Conservation (phyloP, 306 rosid species). For the Inga oerstediana region DNA sequence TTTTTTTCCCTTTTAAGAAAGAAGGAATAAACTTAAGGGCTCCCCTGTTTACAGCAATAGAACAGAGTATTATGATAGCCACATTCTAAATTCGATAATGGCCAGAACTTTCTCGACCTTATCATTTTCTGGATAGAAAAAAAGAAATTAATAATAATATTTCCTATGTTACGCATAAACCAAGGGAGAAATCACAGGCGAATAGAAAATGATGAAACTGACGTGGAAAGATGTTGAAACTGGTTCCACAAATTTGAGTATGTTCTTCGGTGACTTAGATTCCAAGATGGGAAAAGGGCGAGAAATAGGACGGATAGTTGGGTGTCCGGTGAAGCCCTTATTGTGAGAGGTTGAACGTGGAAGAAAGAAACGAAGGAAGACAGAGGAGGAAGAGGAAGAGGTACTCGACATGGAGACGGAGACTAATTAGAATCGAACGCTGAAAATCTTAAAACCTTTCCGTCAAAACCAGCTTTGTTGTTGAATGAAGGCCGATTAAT, state of each 20-base stretch:
- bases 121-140: no score
- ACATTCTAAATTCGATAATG: no score
- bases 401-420: constrained; percentile 59
- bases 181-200: not conserved
- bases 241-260: constrained; percentile 26
- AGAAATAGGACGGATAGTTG: constrained; percentile 43
- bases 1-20: no score
- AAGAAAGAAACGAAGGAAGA: constrained; percentile 55
- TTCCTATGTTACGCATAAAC: not conserved
- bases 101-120: no score
- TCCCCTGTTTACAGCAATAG: no score
- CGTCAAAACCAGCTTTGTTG: constrained; percentile 4
- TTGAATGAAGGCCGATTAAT: not conserved
- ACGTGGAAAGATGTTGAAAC: not conserved
- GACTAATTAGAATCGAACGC: constrained; percentile 11
- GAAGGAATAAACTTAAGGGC: no score
- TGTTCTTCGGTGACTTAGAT: constrained; percentile 48
- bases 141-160: not conserved
- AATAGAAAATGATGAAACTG: no score
- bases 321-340: not conserved
- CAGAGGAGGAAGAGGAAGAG: constrained; percentile 51
- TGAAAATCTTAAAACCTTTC: constrained; percentile 17
- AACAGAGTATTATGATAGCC: no score
- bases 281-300: constrained; percentile 61
- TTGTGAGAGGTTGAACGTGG: no score